phyloP scores from a whole-genome alignment of 345 rosid genomes.

The Lepidium sativum region DNA sequence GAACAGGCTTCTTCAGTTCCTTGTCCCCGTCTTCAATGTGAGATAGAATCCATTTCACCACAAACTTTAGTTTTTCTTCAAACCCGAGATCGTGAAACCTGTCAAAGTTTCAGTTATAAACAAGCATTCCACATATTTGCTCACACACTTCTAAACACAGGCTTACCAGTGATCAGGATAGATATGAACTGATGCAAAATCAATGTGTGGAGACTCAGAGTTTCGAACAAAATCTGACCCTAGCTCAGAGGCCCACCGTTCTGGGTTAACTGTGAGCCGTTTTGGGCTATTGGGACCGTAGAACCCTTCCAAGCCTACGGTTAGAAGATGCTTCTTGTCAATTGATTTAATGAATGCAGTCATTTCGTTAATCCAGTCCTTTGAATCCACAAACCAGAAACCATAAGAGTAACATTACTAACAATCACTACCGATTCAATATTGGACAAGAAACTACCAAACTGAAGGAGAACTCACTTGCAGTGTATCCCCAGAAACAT shows the following conservation, averaged over 20 bases:
- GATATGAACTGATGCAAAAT: conserved; percentile 88
- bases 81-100: conserved; percentile 63
- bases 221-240: conserved; percentile 88
- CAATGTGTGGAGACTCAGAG: conserved; percentile 47
- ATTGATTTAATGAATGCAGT: conserved; percentile 72
- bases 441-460: neutral
- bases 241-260: conserved; percentile 66
- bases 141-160: neutral
- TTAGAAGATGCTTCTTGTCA: conserved; percentile 76
- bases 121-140: neutral
- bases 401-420: neutral
- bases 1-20: conserved; percentile 66
- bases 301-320: conserved; percentile 93
- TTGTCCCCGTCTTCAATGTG: conserved; percentile 86
- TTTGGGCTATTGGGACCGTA: conserved; percentile 84
- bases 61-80: conserved; percentile 54
- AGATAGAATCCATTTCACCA: conserved; percentile 74
- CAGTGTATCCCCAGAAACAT: conserved; percentile 86
- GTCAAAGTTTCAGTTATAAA: conserved; percentile 8
- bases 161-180: conserved; percentile 93
- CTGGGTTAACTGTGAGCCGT: conserved; percentile 66
- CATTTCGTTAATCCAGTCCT: conserved; percentile 93
- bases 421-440: neutral
- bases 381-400: conserved; percentile 25
- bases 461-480: conserved; percentile 50